Base-by-base conservation (phyloP, 208 protist species). In the Leishmania arabica region DNA sequence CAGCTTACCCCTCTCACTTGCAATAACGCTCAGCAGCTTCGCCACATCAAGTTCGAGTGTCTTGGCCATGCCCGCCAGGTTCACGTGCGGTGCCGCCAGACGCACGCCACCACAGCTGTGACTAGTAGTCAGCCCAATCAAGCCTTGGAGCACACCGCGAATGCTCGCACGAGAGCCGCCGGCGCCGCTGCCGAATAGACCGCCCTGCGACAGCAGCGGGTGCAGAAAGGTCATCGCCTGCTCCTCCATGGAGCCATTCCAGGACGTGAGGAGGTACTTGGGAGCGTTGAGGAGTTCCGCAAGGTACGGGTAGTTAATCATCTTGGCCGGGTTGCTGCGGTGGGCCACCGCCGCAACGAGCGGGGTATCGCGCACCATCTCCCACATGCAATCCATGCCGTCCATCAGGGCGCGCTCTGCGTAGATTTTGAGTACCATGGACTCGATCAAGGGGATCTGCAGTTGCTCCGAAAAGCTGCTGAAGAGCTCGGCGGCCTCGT, bases 221-320 rank as follows among this genome's bases (percentile, higher is more conserved):
- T 51, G 37, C 7, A 95, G 77, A 27, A 91, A 89, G 37, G 85
- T 64, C 83, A 88, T 73, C n/a, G 77, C 49, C 85, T 92, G 87
- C 76, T 84, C 66, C 76, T 88, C 89, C 81, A 86, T 82, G 64
- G 83, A 53, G 27, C 80, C 86, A 24, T 87, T 83, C 27, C 84
- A 78, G 2, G 85, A 80, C 19, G 86, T 84, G 31, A 95, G 58
- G 37, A 87, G 66, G 47, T 92, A 90, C 82, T 88, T 90, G 42
- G 89, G 83, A 11, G 84, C 74, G 64, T 88, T 66, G 37, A 95
- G 62, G 42, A 95, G 78, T 69, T 83, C 27, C n/a, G 78, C 8
- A 9, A 92, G 77, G 82, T 93, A 94, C 19, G 91, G 82, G 81
- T 96, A 96, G 81, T 93, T 85, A 58, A 96, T 94, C 53, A 87